Conservation (phyloP, 306 rosid species). For the Crotalaria pallida region DNA sequence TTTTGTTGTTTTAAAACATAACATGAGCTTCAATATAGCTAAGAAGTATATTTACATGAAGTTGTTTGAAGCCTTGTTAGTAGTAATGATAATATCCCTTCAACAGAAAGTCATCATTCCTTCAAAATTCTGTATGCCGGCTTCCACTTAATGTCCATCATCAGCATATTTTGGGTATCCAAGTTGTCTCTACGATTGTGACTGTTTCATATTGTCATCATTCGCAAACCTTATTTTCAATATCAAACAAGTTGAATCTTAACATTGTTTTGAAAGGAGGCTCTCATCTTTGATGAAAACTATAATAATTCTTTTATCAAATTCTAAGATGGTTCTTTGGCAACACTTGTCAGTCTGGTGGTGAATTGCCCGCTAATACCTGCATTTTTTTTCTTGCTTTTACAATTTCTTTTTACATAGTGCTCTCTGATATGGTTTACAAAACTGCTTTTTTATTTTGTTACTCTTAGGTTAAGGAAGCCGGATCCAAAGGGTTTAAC, state of each 20-base stretch:
- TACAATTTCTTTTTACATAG: neutral
- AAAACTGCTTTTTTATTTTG: neutral
- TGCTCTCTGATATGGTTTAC: conserved; percentile 1
- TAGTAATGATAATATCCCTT: neutral
- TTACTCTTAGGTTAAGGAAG: conserved; percentile 41
- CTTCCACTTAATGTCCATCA: neutral
- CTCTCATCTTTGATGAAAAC: neutral
- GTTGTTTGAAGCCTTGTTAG: neutral
- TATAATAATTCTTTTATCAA: neutral
- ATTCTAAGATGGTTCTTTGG: neutral
- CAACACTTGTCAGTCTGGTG: neutral
- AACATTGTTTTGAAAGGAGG: neutral
- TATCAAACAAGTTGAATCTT: conserved; percentile 1
- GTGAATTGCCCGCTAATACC: neutral
- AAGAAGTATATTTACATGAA: neutral
- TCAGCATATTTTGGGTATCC: neutral
- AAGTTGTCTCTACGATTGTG: neutral
- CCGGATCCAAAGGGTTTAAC: conserved; percentile 67
- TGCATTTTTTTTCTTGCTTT: neutral
- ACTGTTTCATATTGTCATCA: neutral
- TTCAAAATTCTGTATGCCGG: neutral
- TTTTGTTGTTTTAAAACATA: neutral
- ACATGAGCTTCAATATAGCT: neutral
- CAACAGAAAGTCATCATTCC: neutral
- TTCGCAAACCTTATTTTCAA: neutral